Evolutionary conservation across 352 stramenopile genomes (phyloP).

Genomic region (Hyphochytrium catenoides): DNA sequence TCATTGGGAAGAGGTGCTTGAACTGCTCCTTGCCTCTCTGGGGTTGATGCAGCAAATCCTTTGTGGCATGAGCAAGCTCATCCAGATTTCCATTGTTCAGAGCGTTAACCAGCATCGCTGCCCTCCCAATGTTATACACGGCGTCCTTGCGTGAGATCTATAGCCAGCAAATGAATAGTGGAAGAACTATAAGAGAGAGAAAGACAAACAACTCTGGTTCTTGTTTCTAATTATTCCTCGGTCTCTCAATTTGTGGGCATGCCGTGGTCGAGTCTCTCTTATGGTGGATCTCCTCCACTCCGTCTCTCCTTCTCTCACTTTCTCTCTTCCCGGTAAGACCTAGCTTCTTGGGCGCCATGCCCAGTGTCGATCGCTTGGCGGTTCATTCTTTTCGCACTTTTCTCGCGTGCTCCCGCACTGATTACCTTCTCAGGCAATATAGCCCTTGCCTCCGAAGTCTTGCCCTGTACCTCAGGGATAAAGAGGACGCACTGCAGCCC

Average conservation of each 20-base stretch:
- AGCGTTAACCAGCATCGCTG: slow-evolving; percentile 91
- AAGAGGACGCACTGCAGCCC: slow-evolving; percentile 94
- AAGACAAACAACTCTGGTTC: too few species aligned
- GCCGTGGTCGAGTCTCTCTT: too few species aligned
- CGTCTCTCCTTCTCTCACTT: too few species aligned
- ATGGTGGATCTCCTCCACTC: too few species aligned
- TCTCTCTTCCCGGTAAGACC: too few species aligned
- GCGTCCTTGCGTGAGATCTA: slow-evolving; percentile 66
- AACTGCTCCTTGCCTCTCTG: slow-evolving; percentile 84
- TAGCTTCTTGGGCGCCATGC: too few species aligned
- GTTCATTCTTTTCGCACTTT: too few species aligned
- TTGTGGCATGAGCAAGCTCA: slow-evolving; percentile 78
- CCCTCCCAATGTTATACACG: slow-evolving; percentile 88
- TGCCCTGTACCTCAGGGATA: slow-evolving; percentile 91
- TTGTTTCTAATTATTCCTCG: too few species aligned
- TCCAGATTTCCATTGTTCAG: slow-evolving; percentile 87
- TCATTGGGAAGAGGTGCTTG: slow-evolving; percentile 86
- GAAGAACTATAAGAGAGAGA: neutral
- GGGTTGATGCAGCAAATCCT: slow-evolving; percentile 87
- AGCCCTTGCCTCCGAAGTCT: slow-evolving; percentile 68
- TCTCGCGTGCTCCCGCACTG: too few species aligned
- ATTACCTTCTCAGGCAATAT: slow-evolving; percentile 67
- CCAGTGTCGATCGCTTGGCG: too few species aligned
- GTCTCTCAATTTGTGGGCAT: too few species aligned
- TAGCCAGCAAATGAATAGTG: neutral